These are phyloP conservation scores for Arxiozyma slooffiae DNA, from an alignment of 1,139 yeast genomes.

Conservation along the genomic window DNA sequence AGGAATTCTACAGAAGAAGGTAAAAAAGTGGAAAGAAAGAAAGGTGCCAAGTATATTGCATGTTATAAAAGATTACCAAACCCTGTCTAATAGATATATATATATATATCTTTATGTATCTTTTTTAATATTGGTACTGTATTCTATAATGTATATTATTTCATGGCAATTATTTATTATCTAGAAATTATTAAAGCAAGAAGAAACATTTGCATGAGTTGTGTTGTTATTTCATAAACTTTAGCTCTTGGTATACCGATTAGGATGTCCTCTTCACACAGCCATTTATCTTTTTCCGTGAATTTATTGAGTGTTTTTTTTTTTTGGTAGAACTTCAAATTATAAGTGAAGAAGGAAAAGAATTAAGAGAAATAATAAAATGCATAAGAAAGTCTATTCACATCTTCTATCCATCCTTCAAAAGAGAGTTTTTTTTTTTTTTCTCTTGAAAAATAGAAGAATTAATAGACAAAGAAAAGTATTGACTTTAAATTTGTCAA, in stretches of 20 bases:
- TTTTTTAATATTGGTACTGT: background rate
- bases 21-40: conserved; percentile 84
- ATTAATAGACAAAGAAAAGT: too few relatives aligned
- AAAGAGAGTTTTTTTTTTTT: background rate
- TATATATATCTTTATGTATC: conserved; percentile 12
- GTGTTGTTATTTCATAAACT: too few relatives aligned
- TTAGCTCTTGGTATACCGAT: too few relatives aligned
- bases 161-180: background rate
- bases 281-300: too few relatives aligned
- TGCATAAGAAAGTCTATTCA: too few relatives aligned
- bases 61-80: conserved; percentile 70
- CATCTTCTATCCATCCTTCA: background rate
- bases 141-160: background rate
- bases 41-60: conserved; percentile 80
- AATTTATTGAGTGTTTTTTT: conserved; percentile 1
- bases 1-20: conserved; percentile 92
- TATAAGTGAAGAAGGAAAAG: too few relatives aligned
- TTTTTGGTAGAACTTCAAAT: too few relatives aligned
- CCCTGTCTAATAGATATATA: conserved; percentile 31
- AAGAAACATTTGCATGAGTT: background rate
- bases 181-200: too few relatives aligned
- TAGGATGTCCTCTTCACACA: too few relatives aligned
- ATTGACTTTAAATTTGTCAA: background rate
- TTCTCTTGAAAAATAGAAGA: too few relatives aligned
- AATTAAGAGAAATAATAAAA: too few relatives aligned